Evolutionary conservation across 257 asterid genomes (phyloP).

Genomic region (Solanum rostratum): DNA sequence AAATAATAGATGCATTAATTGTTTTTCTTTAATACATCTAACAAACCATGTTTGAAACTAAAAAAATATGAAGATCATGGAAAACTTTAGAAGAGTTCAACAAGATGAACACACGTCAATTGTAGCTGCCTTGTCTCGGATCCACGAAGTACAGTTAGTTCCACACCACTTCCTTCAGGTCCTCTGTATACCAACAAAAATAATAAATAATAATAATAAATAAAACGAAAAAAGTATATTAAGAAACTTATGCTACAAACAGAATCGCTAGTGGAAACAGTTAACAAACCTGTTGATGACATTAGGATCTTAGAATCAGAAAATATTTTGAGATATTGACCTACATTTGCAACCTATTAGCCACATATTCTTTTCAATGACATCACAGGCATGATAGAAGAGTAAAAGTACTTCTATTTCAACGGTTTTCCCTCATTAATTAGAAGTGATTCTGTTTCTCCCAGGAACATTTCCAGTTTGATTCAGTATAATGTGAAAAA

Average conservation of each 20-base stretch:
- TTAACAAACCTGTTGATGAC: neutral
- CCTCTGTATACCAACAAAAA: slow-evolving; percentile 52
- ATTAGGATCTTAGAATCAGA: neutral
- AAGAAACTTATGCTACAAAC: neutral
- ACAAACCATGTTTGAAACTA: neutral
- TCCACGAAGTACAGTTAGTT: slow-evolving; percentile 55
- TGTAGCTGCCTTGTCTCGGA: slow-evolving; percentile 53
- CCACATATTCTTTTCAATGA: neutral
- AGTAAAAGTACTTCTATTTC: neutral
- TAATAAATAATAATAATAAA: neutral
- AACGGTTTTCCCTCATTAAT: neutral
- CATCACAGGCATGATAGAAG: neutral
- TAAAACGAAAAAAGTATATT: neutral
- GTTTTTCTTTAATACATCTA: neutral
- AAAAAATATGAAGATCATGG: neutral
- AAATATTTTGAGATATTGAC: neutral
- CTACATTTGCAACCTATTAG: neutral
- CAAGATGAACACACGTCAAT: slow-evolving; percentile 42
- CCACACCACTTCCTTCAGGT: slow-evolving; percentile 86
- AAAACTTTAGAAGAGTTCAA: neutral
- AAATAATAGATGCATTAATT: neutral
- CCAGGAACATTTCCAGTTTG: neutral
- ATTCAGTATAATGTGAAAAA: neutral
- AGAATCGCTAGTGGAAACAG: neutral
- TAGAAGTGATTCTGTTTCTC: neutral